A percentile compares a stretch with the other conserved stretches of the same genome.
These are phyloP conservation scores for Volvox africanus DNA, from an alignment of 139 green algal genomes.

Conservation along the genomic window DNA sequence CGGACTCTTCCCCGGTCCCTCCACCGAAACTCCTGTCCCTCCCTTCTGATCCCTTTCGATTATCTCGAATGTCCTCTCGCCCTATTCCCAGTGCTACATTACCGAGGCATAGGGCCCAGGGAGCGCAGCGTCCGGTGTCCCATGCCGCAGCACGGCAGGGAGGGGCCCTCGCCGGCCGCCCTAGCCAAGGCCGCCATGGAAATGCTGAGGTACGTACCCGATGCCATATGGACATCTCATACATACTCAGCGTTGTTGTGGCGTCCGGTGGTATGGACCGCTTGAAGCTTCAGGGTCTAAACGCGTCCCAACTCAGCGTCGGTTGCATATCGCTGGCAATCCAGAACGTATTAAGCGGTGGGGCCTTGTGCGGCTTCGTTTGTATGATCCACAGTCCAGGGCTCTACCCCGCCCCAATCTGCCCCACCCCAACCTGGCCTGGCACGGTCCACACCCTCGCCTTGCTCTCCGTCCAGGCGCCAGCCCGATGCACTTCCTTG, in stretches of 20 bases:
- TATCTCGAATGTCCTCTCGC: neutral
- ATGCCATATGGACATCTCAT: too few species aligned
- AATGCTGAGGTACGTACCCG: conserved; percentile 38
- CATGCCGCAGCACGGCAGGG: conserved; percentile 64
- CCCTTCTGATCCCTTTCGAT: neutral
- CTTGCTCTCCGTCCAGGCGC: conserved; percentile 4
- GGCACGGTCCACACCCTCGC: neutral
- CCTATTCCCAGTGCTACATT: conserved; percentile 42
- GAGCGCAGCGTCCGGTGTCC: conserved; percentile 66
- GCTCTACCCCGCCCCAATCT: neutral
- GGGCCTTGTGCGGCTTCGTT: too few species aligned
- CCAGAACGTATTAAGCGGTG: too few species aligned
- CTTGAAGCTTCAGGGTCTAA: too few species aligned
- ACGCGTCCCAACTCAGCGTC: too few species aligned
- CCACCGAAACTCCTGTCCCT: neutral
- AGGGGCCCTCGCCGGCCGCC: conserved; percentile 25
- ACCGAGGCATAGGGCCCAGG: neutral
- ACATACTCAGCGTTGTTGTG: too few species aligned
- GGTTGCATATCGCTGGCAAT: too few species aligned
- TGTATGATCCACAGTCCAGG: too few species aligned
- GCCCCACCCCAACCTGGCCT: neutral
- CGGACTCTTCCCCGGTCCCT: neutral
- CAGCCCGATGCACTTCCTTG: conserved; percentile 73
- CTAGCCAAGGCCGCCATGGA: conserved; percentile 56
- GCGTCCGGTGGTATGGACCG: too few species aligned